Base-by-base conservation (phyloP, 208 protist genomes). In the Acanthamoeba lenticulata region DNA sequence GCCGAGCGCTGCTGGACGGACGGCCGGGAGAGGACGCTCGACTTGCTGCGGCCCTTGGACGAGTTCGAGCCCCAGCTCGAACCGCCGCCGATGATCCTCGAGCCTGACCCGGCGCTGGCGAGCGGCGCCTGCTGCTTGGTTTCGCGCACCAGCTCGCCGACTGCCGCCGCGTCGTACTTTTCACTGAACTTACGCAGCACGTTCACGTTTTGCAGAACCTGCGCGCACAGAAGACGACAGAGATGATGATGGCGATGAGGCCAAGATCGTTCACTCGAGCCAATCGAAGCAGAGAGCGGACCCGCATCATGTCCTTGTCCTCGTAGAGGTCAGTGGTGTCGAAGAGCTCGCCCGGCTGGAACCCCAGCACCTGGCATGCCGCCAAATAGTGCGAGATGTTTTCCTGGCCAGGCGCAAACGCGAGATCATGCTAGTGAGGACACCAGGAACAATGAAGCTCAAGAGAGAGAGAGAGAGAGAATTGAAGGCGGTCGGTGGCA, bases 231-330 rank as follows among this genome's bases (percentile, higher is more conserved):
- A 21, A n/a, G 52, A 60, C 17, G 3, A 6, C 17, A 2, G 52
- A 60, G 17, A 60, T 6, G 52, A 9, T 24, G 52, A 60, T n/a
- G 3, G 17, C 17, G 15, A 60, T n/a, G 52, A 60, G 52, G 52
- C n/a, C n/a, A 21, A 60, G 52, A 21, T 2, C 9, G 52, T 24
- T n/a, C n/a, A n/a, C n/a, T n/a, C n/a, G n/a, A n/a, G n/a, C n/a
- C n/a, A n/a, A n/a, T n/a, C n/a, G n/a, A n/a, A n/a, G n/a, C 6
- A 40, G n/a, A 38, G 5, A 6, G n/a, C 72, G 72, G 9, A 83
- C 72, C 72, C 72, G 34, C 81, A 90, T 90, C 47, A 90, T 65
- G 47, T 90, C 81, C 52, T 90, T 90, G 49, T 90, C 49, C 32
- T 90, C 81, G 47, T 65, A 90, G 6, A 90, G 81, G 24, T 90